Conservation (phyloP, 2,329 filamentous ascomycete species). For the Curvularia hawaiiensis region DNA sequence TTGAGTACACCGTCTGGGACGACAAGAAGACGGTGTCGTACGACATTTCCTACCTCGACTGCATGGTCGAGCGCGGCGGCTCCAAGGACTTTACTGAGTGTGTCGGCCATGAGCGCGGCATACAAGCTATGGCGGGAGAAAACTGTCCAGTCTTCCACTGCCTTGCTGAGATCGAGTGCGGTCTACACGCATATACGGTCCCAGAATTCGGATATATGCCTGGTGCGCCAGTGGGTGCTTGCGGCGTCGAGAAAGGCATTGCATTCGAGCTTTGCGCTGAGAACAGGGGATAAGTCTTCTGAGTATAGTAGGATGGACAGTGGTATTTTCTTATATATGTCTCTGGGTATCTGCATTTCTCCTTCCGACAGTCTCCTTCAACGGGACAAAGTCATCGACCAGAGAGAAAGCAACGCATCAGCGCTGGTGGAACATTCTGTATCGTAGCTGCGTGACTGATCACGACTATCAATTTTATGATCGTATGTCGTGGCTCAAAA, state of each 20-base stretch:
- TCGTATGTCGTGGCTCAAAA: not conserved
- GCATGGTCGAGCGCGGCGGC: conserved; percentile 15
- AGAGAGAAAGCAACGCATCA: not conserved
- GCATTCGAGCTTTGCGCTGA: conserved; percentile 24
- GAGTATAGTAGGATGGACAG: not conserved
- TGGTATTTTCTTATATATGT: not conserved
- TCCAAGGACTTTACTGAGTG: conserved; percentile 16
- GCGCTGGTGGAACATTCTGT: not conserved
- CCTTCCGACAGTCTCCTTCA: not conserved
- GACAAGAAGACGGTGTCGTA: conserved; percentile 16
- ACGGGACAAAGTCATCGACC: not conserved
- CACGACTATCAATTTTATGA: not conserved
- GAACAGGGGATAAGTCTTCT: conserved; percentile 1
- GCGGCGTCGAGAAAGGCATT: conserved; percentile 14
- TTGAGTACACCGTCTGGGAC: conserved; percentile 22
- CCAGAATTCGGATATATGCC: conserved; percentile 18
- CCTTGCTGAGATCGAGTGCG: conserved; percentile 13
- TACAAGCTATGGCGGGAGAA: conserved; percentile 17
- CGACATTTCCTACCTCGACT: conserved; percentile 25
- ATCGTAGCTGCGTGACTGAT: not conserved
- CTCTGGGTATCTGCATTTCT: not conserved
- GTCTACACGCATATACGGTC: conserved; percentile 16
- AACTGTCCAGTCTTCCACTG: conserved; percentile 13
- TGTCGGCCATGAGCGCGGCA: conserved; percentile 21
- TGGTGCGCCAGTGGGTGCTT: conserved; percentile 18